phyloP scores from a whole-genome alignment of 176 grass and related monocot species.

The Lolium multiflorum region DNA sequence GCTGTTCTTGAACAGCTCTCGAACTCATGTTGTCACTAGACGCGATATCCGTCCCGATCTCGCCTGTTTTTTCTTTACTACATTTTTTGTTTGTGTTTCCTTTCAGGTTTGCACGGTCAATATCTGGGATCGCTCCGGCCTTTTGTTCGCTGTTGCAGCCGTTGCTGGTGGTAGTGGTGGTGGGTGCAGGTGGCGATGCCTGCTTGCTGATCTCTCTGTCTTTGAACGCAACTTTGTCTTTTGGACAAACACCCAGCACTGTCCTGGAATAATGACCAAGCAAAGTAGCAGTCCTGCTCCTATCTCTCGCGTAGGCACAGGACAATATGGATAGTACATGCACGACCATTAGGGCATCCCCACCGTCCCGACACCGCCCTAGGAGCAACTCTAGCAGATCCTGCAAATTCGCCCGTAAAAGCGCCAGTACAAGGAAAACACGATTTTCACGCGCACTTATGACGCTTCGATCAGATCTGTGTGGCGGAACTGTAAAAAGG shows the following conservation, averaged over 20 bases:
- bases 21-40: background rate
- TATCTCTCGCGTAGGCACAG: no score
- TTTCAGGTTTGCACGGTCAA: background rate
- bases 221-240: constrained; percentile 38
- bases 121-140: background rate
- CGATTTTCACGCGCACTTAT: no score
- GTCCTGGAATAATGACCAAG: constrained; percentile 12
- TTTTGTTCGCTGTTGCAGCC: background rate
- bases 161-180: background rate
- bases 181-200: background rate
- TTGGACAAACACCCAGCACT: background rate
- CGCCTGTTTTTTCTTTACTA: background rate
- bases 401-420: no score
- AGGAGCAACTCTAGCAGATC: no score
- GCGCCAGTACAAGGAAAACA: no score
- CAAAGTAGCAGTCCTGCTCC: background rate
- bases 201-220: constrained; percentile 19
- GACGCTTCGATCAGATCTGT: no score
- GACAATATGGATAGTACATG: no score
- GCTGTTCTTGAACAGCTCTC: constrained; percentile 32
- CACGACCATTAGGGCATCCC: no score
- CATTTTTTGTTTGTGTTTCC: background rate
- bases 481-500: no score
- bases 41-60: background rate
- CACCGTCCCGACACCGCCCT: no score